Evolutionary conservation across 1,284 basidiomycete species (phyloP), one percentile per base, ranked within the genome.

Genomic region (Cryptococcus sp.): DNA sequence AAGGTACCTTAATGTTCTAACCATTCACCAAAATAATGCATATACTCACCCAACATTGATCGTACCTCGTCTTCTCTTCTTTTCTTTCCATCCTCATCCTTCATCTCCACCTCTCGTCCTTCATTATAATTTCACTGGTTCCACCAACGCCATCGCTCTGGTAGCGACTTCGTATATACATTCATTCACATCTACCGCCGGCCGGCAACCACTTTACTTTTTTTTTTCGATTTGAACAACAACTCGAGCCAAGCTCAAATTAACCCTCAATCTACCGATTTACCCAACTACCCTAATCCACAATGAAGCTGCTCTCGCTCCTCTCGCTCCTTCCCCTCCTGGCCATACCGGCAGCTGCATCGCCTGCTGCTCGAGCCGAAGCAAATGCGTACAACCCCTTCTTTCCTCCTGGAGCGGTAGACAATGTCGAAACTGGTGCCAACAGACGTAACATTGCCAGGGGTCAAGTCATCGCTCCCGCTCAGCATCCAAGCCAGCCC

Each of bases 241-340:
- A 19, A 5, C 20, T 13, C 37, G 37, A 49, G 26, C 26, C 8
- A 47, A 47, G 46, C n/a, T 47, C 20, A 47, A 7, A 23, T 11
- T 26, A 51, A 51, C 5, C 40, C 50, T 38, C 50, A n/a, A 26
- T 10, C 37, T 29, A 16, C 23, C 37, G 26, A 22, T 40, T 1
- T 6, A n/a, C 50, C 26, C 15, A 49, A 49, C 47, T 17, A 20
- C 50, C 34, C 43, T 20, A n/a, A 22, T 46, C 10, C 52, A 61
- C 48, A n/a, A 61, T 61, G 59, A 61, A 55, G 25, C 56, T 61
- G 34, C 52, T 61, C 16, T 50, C 59, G 3, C 52, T 61, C 37
- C 47, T 58, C 52, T 47, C 53, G 17, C 48, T 61, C 29, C 48
- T 61, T 23, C 59, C 56, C 23, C 40, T 61, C 13, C 49, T 61